Evolutionary conservation across 176 grass and related monocot species (phyloP), one percentile per base, ranked within the genome.

Genomic region (Saccharum spontaneum): DNA sequence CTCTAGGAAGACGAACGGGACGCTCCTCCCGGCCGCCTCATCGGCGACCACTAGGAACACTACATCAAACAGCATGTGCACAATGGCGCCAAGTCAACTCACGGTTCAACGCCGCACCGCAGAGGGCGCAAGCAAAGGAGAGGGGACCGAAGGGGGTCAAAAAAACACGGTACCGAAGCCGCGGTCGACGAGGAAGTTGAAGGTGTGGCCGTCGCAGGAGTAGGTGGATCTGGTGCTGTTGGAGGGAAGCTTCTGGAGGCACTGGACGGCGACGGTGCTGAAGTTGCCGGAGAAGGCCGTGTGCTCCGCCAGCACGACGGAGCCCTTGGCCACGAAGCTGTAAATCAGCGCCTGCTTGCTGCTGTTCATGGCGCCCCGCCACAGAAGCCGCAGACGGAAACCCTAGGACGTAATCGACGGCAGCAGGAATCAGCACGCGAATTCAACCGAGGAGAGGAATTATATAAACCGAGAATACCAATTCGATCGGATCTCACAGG

Each of bases 251-350:
- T 94, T 98, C 77, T 95, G 91, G 77, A 98, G 87, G 86, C 96
- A 98, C 85, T 98, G 91, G 79, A 98, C 90, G 18, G 96, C 96
- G 52, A 98, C 91, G 82, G 91, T 94, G 83, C 89, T 95, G 90
- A 95, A 98, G 89, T 98, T 98, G 76, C 96, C 96, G 62, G 96
- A 82, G 83, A 98, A 98, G 44, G 91, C 78, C 11, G 96, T 95
- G 83, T 98, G 91, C 87, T 98, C 96, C 10, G 96, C 96, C 13
- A 98, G 84, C 86, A 98, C 91, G 55, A 94, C 83, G 61, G 91
- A 87, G 63, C 96, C 96, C 87, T 95, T 98, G 45, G 96, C 91
- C 78, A 98, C 96, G 71, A 98, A 95, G 71, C 93, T 95, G 85
- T 95, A 98, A 71, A 98, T 95, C 83, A 98, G 81, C 40, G 93